A percentile compares a stretch with the other conserved stretches of the same genome.
phyloP scores from a whole-genome alignment of 2,329 filamentous ascomycete genomes.

The Alternaria infectoria region DNA sequence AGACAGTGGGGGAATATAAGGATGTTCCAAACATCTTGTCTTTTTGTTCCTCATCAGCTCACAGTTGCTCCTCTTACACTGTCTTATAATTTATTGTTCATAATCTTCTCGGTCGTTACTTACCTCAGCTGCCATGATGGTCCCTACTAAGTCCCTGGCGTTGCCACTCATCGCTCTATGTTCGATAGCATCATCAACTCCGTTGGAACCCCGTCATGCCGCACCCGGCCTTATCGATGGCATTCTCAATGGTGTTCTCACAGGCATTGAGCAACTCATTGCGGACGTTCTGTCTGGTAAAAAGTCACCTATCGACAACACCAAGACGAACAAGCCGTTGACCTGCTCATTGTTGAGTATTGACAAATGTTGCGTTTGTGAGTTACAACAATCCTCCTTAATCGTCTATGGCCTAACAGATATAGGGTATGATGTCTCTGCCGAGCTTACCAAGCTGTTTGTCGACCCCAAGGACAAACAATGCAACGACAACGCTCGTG shows the following conservation, averaged over 20 bases:
- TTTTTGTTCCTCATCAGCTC: neutral
- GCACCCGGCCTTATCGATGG: slow-evolving; percentile 33
- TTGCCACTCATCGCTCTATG: slow-evolving; percentile 6
- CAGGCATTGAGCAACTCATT: slow-evolving; percentile 27
- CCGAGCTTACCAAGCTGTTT: slow-evolving; percentile 37
- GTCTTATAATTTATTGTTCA: neutral
- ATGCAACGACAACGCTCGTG: slow-evolving; percentile 46
- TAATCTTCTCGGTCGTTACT: neutral
- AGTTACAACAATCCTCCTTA: slow-evolving; percentile 4
- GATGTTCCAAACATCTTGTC: neutral
- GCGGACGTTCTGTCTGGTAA: slow-evolving; percentile 36
- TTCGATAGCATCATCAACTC: slow-evolving; percentile 22
- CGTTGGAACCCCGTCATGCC: slow-evolving; percentile 29
- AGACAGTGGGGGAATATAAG: slow-evolving; percentile 4
- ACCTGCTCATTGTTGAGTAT: slow-evolving; percentile 19
- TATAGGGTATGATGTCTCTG: slow-evolving; percentile 39
- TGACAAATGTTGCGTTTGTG: slow-evolving; percentile 43
- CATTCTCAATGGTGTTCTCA: slow-evolving; percentile 25
- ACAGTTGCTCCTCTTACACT: neutral
- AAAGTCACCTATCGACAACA: slow-evolving; percentile 34
- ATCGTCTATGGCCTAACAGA: slow-evolving; percentile 10
- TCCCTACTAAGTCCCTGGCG: neutral
- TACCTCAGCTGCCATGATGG: neutral
- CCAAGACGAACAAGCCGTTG: slow-evolving; percentile 27
- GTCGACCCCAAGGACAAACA: slow-evolving; percentile 23